Evolutionary conservation across 306 rosid species (phyloP).

Genomic region (Cucurbita maxima): DNA sequence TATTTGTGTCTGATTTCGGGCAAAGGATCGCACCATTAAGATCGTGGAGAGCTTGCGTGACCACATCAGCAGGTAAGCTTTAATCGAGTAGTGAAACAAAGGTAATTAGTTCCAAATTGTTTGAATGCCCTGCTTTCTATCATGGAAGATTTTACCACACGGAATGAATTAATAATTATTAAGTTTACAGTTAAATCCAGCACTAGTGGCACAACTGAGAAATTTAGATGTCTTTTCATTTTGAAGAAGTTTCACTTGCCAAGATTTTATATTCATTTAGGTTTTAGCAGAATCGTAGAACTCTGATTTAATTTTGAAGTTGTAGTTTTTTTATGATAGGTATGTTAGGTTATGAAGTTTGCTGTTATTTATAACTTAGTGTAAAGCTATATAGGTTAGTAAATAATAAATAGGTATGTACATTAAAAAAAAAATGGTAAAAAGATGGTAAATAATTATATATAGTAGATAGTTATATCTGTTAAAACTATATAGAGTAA

Average conservation of each 20-base stretch:
- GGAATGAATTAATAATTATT: neutral
- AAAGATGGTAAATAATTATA: too few relatives aligned
- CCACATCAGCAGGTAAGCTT: slow-evolving; percentile 71
- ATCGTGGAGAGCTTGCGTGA: slow-evolving; percentile 81
- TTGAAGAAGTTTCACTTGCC: neutral
- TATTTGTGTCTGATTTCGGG: slow-evolving; percentile 80
- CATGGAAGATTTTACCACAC: neutral
- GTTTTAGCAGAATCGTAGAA: neutral
- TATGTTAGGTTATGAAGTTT: too few relatives aligned
- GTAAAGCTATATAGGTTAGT: too few relatives aligned
- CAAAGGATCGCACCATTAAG: slow-evolving; percentile 60
- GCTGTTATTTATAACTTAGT: too few relatives aligned
- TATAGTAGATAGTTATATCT: too few relatives aligned
- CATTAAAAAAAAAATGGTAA: too few relatives aligned
- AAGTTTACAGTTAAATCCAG: neutral
- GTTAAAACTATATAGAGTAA: too few relatives aligned
- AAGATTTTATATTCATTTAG: neutral
- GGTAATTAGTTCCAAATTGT: slow-evolving; percentile 22
- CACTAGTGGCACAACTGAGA: neutral
- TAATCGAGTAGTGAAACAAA: slow-evolving; percentile 90
- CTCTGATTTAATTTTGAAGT: neutral
- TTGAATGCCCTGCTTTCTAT: neutral
- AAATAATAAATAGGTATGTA: too few relatives aligned
- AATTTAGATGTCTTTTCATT: neutral
- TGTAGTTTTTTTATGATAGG: neutral